Conservation (phyloP, 2,329 filamentous ascomycete species). For the Trichothecium roseum region DNA sequence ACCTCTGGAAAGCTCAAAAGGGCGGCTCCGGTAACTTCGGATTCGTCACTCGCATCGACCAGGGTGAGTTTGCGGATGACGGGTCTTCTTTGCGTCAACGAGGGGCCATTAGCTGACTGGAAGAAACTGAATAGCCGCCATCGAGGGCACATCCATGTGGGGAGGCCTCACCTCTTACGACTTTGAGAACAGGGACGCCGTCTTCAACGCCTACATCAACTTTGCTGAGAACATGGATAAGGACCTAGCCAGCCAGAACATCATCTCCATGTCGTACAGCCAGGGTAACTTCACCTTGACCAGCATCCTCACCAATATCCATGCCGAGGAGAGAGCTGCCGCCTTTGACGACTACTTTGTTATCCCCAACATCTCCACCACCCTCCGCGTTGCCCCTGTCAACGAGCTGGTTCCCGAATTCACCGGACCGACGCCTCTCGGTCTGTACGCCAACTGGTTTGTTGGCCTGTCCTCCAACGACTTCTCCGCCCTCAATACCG, state of each 20-base stretch:
- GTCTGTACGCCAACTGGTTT: slow-evolving; percentile 21
- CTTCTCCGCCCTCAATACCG: slow-evolving; percentile 17
- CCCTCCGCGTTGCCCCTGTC: slow-evolving; percentile 11
- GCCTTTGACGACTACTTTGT: slow-evolving; percentile 13
- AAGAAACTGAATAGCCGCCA: not conserved
- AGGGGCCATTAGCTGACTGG: no score
- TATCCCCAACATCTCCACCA: slow-evolving; percentile 12
- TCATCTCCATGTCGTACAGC: slow-evolving; percentile 13
- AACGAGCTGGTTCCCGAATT: slow-evolving; percentile 18
- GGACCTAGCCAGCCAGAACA: slow-evolving; percentile 17
- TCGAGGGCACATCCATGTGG: slow-evolving; percentile 15
- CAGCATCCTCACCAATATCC: slow-evolving; percentile 16
- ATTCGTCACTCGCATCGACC: slow-evolving; percentile 35
- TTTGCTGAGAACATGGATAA: slow-evolving; percentile 15
- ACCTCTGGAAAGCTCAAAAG: slow-evolving; percentile 44
- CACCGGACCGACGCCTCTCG: slow-evolving; percentile 19
- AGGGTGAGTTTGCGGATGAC: no score
- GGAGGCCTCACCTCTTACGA: slow-evolving; percentile 16
- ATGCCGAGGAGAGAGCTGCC: slow-evolving; percentile 11
- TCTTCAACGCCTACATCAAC: slow-evolving; percentile 16
- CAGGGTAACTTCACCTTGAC: slow-evolving; percentile 8
- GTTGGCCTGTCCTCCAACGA: slow-evolving; percentile 17
- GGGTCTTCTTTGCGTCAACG: no score
- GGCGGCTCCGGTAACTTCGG: slow-evolving; percentile 41
- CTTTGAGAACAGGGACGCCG: slow-evolving; percentile 10